Conservation (phyloP, 495 filamentous ascomycete genomes). For the Lophiotrema nucula region DNA sequence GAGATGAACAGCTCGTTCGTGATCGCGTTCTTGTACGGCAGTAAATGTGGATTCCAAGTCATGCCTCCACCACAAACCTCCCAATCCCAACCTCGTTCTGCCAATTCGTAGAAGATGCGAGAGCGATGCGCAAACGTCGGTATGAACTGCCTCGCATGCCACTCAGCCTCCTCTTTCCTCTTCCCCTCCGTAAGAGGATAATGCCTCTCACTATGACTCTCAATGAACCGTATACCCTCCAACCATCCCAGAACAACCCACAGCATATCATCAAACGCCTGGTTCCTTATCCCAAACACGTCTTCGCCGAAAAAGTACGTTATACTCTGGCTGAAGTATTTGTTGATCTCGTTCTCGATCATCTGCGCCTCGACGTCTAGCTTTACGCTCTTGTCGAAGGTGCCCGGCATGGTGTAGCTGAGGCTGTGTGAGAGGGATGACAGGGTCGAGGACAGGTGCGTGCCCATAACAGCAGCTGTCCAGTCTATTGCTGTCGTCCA, state of each 20-base stretch:
- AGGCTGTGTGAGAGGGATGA: slow-evolving; percentile 55
- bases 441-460: slow-evolving; percentile 70
- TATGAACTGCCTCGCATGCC: slow-evolving; percentile 77
- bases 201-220: slow-evolving; percentile 44
- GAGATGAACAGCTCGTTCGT: slow-evolving; percentile 91
- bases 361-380: slow-evolving; percentile 44
- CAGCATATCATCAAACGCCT: slow-evolving; percentile 95
- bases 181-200: slow-evolving; percentile 2
- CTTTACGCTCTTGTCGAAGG: slow-evolving; percentile 14
- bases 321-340: slow-evolving; percentile 73
- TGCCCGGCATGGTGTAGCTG: slow-evolving; percentile 37
- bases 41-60: slow-evolving; percentile 81
- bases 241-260: slow-evolving; percentile 97
- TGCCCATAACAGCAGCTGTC: slow-evolving; percentile 85
- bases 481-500: slow-evolving; percentile 92
- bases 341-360: slow-evolving; percentile 72
- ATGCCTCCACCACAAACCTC: slow-evolving; percentile 84
- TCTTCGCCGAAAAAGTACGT: slow-evolving; percentile 88
- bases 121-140: slow-evolving; percentile 80
- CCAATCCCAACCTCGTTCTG: slow-evolving; percentile 76
- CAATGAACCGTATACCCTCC: slow-evolving; percentile 73
- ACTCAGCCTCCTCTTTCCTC: slow-evolving; percentile 37
- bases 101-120: slow-evolving; percentile 85
- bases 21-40: slow-evolving; percentile 95
- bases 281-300: slow-evolving; percentile 66